Base-by-base conservation (phyloP, 257 asterid genomes). In the Marsdenia floribunda region DNA sequence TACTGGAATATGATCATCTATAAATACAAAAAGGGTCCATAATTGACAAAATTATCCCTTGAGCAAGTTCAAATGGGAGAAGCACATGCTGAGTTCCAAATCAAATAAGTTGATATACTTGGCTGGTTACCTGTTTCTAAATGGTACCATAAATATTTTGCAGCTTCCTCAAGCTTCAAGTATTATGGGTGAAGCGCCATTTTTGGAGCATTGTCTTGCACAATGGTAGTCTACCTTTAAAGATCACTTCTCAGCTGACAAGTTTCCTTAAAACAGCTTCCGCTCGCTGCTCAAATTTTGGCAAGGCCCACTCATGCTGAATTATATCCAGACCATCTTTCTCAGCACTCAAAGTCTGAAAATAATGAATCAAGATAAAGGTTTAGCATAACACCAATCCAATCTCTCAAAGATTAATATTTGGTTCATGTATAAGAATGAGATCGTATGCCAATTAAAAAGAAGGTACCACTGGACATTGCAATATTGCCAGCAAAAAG, bases 231-330 rank as follows among this genome's bases (percentile, higher is more conserved):
- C 67, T 50, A 14, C 69, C 66, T 5, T 21, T 24, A 4, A 21
- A 11, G 47, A 13, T 52, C 12, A 14, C n/a, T 46, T 77, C 59
- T 87, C 80, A 83, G 66, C 72, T 73, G 50, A 89, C 81, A 38
- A 90, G 94, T 77, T 86, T 89, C 91, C 85, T 87, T 79, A 93
- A 74, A n/a, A 82, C 91, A 49, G 94, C 88, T 87, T 87, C 94
- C 40, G 98, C 98, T 73, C 98, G 90, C 84, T 87, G 93, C 90
- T 93, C 98, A 71, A 90, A 86, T 74, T 85, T 93, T 49, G 98
- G 97, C 61, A 93, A 82, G 72, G 87, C 96, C 97, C 98, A 93
- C 0, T 93, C 98, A 44, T 93, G 98, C 75, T 93, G 98, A 79
- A 90, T 78, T 53, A 93, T 89, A 77, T 90, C 96, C 46, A 93